Percentiles rank a stretch among this genome's conserved stretches.
phyloP scores from a whole-genome alignment of 1,139 yeast genomes.

The Suhomyces anneliseae region DNA sequence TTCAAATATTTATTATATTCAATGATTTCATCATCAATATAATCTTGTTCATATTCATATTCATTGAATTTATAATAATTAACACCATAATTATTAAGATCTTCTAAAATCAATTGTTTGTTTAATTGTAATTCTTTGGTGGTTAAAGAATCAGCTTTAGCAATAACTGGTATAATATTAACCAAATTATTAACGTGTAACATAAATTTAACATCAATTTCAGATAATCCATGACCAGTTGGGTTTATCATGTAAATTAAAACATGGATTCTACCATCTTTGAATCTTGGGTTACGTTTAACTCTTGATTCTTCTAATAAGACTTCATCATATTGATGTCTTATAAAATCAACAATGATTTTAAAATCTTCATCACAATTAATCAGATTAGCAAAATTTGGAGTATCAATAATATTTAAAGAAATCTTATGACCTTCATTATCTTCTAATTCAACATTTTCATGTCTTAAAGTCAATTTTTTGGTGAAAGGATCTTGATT shows the following conservation, averaged over 20 bases:
- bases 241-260: constrained; percentile 50
- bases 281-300: constrained; percentile 48
- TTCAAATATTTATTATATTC: constrained; percentile 49
- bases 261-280: constrained; percentile 50
- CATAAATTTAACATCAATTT: constrained; percentile 44
- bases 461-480: constrained; percentile 47
- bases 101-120: constrained; percentile 43
- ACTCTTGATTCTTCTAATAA: constrained; percentile 50
- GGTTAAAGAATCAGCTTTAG: constrained; percentile 45
- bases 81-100: constrained; percentile 41
- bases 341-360: constrained; percentile 48
- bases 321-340: constrained; percentile 51
- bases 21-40: constrained; percentile 50
- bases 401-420: constrained; percentile 56
- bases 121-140: constrained; percentile 36
- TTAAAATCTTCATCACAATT: constrained; percentile 45
- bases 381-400: constrained; percentile 76
- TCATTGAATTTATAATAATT: constrained; percentile 49
- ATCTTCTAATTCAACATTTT: constrained; percentile 51
- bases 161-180: constrained; percentile 43
- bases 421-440: constrained; percentile 52
- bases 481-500: constrained; percentile 44
- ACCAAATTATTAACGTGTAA: constrained; percentile 42
- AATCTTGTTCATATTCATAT: constrained; percentile 49
- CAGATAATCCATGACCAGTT: constrained; percentile 48